A percentile compares a stretch with the other conserved stretches of the same genome.
phyloP scores from a whole-genome alignment of 805 yeast genomes.

The Candida odintsovae region DNA sequence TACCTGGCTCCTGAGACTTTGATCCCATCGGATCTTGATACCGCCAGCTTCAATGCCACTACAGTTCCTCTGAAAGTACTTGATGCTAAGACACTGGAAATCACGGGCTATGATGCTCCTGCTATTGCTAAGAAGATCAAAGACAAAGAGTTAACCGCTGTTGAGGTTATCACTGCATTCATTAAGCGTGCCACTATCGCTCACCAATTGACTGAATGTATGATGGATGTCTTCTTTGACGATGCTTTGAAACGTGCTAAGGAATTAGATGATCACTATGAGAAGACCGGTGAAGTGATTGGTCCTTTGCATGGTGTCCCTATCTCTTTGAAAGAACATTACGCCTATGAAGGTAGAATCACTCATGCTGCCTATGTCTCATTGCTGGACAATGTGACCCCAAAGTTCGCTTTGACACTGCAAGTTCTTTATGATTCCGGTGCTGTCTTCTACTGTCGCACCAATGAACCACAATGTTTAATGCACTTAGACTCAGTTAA shows the following conservation, averaged over 20 bases:
- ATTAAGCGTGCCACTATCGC: slow-evolving; percentile 50
- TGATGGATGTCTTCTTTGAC: slow-evolving; percentile 56
- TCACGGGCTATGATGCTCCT: slow-evolving; percentile 19
- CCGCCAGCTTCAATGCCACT: slow-evolving; percentile 18
- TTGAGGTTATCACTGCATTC: slow-evolving; percentile 17
- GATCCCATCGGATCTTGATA: slow-evolving; percentile 19
- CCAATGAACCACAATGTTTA: slow-evolving; percentile 62
- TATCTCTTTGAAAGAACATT: slow-evolving; percentile 62
- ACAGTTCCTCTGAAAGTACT: slow-evolving; percentile 17
- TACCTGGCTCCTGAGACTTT: slow-evolving; percentile 16
- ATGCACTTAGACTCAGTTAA: slow-evolving; percentile 65
- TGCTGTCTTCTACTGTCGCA: slow-evolving; percentile 58
- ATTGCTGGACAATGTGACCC: slow-evolving; percentile 40
- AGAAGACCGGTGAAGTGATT: slow-evolving; percentile 42
- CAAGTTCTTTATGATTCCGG: slow-evolving; percentile 29
- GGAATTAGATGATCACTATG: slow-evolving; percentile 48
- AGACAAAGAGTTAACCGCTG: slow-evolving; percentile 16
- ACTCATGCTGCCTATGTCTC: slow-evolving; percentile 60
- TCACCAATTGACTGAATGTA: slow-evolving; percentile 56
- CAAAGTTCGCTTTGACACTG: slow-evolving; percentile 41
- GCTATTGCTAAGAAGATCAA: slow-evolving; percentile 16
- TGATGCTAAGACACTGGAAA: slow-evolving; percentile 12
- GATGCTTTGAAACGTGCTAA: slow-evolving; percentile 56
- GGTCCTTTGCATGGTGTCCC: slow-evolving; percentile 74
- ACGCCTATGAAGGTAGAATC: slow-evolving; percentile 44